Evolutionary conservation across 768 basidiomycete species (phyloP), one percentile per base, ranked within the genome.

Genomic region (Coprinellus micaceus): DNA sequence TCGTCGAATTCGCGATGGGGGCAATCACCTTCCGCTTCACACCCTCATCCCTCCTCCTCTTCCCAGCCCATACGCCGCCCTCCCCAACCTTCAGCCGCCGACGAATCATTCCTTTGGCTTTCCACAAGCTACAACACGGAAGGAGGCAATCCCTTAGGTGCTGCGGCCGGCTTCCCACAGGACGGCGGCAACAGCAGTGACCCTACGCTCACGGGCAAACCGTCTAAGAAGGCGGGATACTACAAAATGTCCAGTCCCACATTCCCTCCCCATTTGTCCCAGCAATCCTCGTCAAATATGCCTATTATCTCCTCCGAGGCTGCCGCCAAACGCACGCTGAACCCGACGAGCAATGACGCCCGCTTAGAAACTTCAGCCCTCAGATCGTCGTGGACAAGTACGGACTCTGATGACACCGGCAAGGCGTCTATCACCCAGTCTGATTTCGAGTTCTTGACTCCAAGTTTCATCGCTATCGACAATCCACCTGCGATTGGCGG

Each of bases 371-470:
- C 47, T 17, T 26, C 47, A 30, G 28, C 47, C 26, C 11, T 28
- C 47, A 19, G 47, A 21, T 49, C 47, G 4, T 49, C 47, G 12
- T 49, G 47, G 47, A 49, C 24, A 3, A 49, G 47, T 17, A 49
- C 47, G 26, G 47, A 49, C 47, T 49, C 47, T 26, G 47, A 49
- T 28, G 25, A 49, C 47, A 15, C n/a, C 44, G 36, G 36, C 9
- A 19, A 46, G 44, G 44, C 24, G 26, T 49, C 47, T 15, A 49
- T 49, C 22, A 26, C 47, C 7, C 47, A 25, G 4, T 49, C 47
- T 4, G 47, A 49, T 21, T 49, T 49, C 25, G 47, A 49, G 47
- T 49, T 49, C n/a, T 28, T 49, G 47, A 49, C 47, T 12, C 47
- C 47, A 15, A 49, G 47, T 17, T 49, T 49, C 28, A 49, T 49